A percentile compares a stretch with the other conserved stretches of the same genome.
These are phyloP conservation scores for Oryza longistaminata DNA, from an alignment of 176 grass and related monocot genomes.

Conservation along the genomic window DNA sequence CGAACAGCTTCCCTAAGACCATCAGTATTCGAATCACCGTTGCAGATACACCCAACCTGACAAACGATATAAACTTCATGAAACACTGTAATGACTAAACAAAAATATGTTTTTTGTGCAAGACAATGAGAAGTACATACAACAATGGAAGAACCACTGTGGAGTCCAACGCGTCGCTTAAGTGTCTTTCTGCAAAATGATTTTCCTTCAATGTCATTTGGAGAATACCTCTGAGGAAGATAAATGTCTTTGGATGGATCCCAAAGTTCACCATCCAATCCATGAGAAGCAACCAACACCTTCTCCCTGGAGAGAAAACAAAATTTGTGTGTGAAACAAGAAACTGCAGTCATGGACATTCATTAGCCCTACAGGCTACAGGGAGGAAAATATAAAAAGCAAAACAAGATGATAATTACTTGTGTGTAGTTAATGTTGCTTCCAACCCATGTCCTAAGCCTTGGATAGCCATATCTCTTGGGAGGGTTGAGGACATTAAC, in stretches of 20 bases:
- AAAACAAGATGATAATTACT: slow-evolving; percentile 40
- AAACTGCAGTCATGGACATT: not conserved
- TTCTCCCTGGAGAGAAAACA: slow-evolving; percentile 46
- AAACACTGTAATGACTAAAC: not conserved
- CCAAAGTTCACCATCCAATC: slow-evolving; percentile 53
- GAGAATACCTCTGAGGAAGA: slow-evolving; percentile 53
- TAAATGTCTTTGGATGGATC: slow-evolving; percentile 55
- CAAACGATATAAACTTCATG: slow-evolving; percentile 8
- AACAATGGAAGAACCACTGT: slow-evolving; percentile 23
- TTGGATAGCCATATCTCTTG: slow-evolving; percentile 42
- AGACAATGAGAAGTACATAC: slow-evolving; percentile 30
- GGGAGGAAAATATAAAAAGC: not conserved
- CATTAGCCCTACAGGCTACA: not conserved
- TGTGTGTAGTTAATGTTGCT: slow-evolving; percentile 53
- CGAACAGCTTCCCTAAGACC: slow-evolving; percentile 44
- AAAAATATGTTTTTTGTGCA: not conserved
- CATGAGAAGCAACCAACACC: slow-evolving; percentile 46
- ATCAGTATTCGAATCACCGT: slow-evolving; percentile 34
- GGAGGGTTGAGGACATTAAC: slow-evolving; percentile 49
- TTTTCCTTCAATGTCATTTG: slow-evolving; percentile 55
- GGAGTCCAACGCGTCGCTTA: slow-evolving; percentile 31
- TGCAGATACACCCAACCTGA: slow-evolving; percentile 54
- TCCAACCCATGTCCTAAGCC: slow-evolving; percentile 52
- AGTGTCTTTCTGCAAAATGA: slow-evolving; percentile 52
- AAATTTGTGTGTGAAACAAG: slow-evolving; percentile 14